Base-by-base conservation (phyloP, 352 stramenopile genomes). In the Nothophytophthora sp. region DNA sequence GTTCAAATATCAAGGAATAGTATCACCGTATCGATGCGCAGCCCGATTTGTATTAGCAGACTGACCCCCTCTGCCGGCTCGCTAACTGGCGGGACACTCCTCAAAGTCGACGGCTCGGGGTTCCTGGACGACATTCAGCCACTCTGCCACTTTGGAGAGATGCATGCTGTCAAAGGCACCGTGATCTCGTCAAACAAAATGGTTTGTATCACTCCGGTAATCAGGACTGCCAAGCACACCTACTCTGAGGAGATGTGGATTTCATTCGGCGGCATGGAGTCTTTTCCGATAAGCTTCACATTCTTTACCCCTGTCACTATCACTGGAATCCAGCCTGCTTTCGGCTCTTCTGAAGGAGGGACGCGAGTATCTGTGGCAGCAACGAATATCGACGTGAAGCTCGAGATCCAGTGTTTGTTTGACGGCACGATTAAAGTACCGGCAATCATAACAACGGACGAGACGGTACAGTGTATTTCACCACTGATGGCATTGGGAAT, bases 351-450 rank as follows among this genome's bases (percentile, higher is more conserved):
- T n/a, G 46, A 47, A 10, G 69, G 66, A 29, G 63, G 72, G 15
- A 78, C 72, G 18, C 9, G 15, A 16, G 35, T 83, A 24, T 10
- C 33, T 1, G 23, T 84, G 9, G 22, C 50, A 25, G 61, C 41
- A 10, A 35, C 46, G 1, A 71, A 67, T 16, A 60, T 77, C n/a
- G 28, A 45, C 19, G 27, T 45, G 13, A 36, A 57, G 5, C n/a
- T 50, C n/a, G 40, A 46, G 1, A 44, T 70, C 7, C 23, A 64
- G 18, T 82, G 72, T 33, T 30, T 77, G 33, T 82, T 82, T 43
- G 61, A 58, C 46, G 48, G 49, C 11, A 18, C 16, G 18, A 38
- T 18, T 29, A 30, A n/a, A 18, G 46, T 66, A 4, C 10, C 18
- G 9, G 48, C 68, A 20, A 37, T 35, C 12, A 10, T 30, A 34